Evolutionary conservation across 345 rosid species (phyloP), one percentile per base, ranked within the genome.

Genomic region (Orychophragmus violaceus): DNA sequence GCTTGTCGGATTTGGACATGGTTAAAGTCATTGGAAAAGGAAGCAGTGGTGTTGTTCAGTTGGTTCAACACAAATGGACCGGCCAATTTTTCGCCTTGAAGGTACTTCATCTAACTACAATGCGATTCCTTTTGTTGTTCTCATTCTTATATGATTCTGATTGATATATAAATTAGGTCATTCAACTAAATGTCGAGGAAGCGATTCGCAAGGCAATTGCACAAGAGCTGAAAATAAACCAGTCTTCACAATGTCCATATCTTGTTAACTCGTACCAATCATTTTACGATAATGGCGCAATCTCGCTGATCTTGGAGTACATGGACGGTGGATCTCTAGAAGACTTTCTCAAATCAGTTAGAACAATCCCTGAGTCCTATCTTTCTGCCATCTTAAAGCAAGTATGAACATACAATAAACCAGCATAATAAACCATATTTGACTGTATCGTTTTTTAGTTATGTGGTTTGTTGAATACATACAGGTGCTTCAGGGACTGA

Each of bases 11-110:
- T 62, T 45, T 90, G 14, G 98, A 90, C 59, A 68, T 84, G 22
- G 79, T 93, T 59, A 90, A 93, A 69, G 81, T 90, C 50, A 81
- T 93, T 32, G 98, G 98, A 1, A 93, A 93, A 80, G 98, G 98
- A 59, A 88, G 82, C 71, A 88, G 98, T 53, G 98, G 98, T 56
- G 84, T 77, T 53, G 98, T 93, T 30, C 98, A 93, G 44, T 73
- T 93, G 76, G 98, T 93, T 75, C 98, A 85, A 64, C 98, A 93
- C 81, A 93, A 93, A 74, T 93, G 96, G 96, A 84, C 90, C 44
- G 86, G 84, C 59, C 95, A 84, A 29, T 90, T 93, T 69, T 90
- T 93, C 35, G 97, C 98, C 10, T 78, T 93, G 61, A 93, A 93
- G 96, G 98, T 92, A 59, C 16, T 0, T 13, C 12, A 8, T 30